phyloP scores from a whole-genome alignment of 257 asterid species.

The Coffea eugenioides region DNA sequence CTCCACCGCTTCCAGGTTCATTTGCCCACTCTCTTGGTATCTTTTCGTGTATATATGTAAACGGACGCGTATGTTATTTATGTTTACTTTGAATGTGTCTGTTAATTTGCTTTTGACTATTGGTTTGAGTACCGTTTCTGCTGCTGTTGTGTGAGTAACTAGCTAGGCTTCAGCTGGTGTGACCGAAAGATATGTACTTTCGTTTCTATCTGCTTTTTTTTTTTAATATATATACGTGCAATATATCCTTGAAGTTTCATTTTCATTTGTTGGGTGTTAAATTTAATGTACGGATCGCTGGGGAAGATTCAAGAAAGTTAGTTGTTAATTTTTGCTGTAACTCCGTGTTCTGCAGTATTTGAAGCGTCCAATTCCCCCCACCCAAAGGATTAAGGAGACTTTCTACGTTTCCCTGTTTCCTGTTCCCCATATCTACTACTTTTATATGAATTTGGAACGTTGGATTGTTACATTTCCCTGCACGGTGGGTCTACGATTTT shows the following conservation, averaged over 20 bases:
- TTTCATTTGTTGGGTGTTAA: neutral
- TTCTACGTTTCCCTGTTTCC: neutral
- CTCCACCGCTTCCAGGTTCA: constrained; percentile 50
- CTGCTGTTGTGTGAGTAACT: neutral
- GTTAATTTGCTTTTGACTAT: neutral
- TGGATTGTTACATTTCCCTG: neutral
- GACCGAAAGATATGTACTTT: neutral
- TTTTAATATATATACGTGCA: neutral
- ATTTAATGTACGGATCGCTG: neutral
- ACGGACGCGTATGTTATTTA: neutral
- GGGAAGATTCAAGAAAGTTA: neutral
- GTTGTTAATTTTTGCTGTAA: neutral
- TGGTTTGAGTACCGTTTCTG: neutral
- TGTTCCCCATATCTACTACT: neutral
- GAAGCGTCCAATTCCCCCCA: neutral
- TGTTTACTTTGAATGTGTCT: neutral
- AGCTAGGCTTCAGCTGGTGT: neutral
- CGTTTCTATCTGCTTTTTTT: neutral
- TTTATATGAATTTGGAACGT: neutral
- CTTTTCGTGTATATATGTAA: neutral
- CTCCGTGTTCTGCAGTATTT: neutral
- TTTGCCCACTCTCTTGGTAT: neutral
- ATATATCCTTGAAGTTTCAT: neutral
- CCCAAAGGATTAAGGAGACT: neutral
- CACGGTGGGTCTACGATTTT: neutral